Evolutionary conservation across 228 moss, liverwort and hornwort species (phyloP).

Genomic region (Sphagnum fallax): DNA sequence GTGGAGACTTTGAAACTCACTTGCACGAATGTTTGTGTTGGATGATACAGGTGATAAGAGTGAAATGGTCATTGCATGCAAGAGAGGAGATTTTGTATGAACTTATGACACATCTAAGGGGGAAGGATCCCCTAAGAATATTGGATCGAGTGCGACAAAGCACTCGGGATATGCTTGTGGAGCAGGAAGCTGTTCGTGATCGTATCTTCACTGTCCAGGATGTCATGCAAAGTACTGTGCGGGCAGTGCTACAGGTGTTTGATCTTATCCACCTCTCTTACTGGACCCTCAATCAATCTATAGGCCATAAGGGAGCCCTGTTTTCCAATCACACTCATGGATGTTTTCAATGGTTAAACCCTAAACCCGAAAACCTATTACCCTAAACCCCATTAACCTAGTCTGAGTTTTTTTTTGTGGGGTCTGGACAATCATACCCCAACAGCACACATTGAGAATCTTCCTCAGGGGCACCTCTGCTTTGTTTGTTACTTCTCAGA

Average conservation of each 20-base stretch:
- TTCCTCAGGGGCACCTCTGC: not conserved
- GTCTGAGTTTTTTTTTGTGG: too few relatives aligned
- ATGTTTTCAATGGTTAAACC: not conserved
- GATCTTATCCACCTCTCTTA: not conserved
- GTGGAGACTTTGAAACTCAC: not conserved
- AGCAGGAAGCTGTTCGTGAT: constrained; percentile 82
- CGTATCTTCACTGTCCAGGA: constrained; percentile 90
- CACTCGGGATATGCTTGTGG: constrained; percentile 68
- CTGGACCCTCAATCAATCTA: not conserved
- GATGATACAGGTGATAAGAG: constrained; percentile 71
- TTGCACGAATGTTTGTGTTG: not conserved
- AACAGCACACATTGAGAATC: not conserved
- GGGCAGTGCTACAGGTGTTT: constrained; percentile 64
- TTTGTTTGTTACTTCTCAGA: not conserved
- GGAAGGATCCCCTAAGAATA: constrained; percentile 26
- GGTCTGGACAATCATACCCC: not conserved
- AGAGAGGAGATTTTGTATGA: constrained; percentile 88
- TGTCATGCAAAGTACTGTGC: constrained; percentile 77
- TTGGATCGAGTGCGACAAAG: constrained; percentile 47
- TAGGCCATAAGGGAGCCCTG: too few relatives aligned
- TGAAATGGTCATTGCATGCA: constrained; percentile 92
- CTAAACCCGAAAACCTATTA: not conserved
- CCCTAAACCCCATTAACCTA: not conserved
- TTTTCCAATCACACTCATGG: not conserved
- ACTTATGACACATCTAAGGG: constrained; percentile 63